Evolutionary conservation across 768 basidiomycete species (phyloP).

Genomic region (Botryobasidium botryosum): DNA sequence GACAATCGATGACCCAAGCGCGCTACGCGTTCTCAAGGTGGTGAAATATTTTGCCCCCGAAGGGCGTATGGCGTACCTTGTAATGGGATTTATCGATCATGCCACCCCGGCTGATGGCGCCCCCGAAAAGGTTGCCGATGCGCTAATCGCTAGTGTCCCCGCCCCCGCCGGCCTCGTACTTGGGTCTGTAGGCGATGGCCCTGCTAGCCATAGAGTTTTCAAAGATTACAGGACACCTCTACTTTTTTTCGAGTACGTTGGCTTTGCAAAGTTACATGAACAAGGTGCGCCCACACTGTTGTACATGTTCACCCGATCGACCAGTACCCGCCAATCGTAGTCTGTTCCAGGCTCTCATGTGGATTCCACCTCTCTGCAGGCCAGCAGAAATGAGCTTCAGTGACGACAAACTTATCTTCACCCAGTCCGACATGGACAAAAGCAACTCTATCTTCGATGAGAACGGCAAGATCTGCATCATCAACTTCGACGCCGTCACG

Average conservation of each 20-base stretch:
- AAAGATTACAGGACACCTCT: conserved; percentile 14
- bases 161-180: conserved; percentile 14
- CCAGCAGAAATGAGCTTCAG: conserved; percentile 12
- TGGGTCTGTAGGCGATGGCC: conserved; percentile 14
- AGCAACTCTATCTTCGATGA: conserved; percentile 19
- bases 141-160: conserved; percentile 16
- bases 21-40: conserved; percentile 1
- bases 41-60: not conserved
- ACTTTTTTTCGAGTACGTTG: conserved; percentile 9
- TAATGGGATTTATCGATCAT: conserved; percentile 3
- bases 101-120: conserved; percentile 9
- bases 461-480: conserved; percentile 15
- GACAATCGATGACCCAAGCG: not conserved
- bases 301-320: no score
- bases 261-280: conserved; percentile 12
- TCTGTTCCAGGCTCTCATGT: conserved; percentile 7
- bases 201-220: conserved; percentile 14
- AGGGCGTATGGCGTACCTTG: not conserved
- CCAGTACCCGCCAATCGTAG: not conserved
- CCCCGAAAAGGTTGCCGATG: conserved; percentile 12
- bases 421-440: conserved; percentile 19
- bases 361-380: conserved; percentile 2
- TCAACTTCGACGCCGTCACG: conserved; percentile 18
- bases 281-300: conserved; percentile 10
- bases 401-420: conserved; percentile 18